Evolutionary conservation across 495 filamentous ascomycete species (phyloP), one percentile per base, ranked within the genome.

Genomic region (Penicillium nucicola): DNA sequence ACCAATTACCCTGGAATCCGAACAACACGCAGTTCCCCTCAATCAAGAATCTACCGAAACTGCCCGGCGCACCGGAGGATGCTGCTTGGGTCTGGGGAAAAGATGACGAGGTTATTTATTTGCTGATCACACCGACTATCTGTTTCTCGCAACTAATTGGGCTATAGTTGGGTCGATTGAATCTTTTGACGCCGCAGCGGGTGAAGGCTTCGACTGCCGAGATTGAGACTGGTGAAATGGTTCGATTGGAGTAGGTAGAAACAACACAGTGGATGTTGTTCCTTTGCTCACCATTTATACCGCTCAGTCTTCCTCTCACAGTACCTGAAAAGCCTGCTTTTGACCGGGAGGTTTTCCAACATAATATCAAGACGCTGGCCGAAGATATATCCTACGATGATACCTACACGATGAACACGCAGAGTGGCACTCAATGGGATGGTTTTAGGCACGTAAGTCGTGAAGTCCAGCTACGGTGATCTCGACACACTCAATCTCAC

Each of bases 381-480:
- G 59, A 66, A 25, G 69, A 64, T 19, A 35, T 77, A 6, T 72
- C 70, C 0, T 82, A 78, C 48, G 82, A 87, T 43, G 85, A 88
- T 54, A 70, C 80, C 32, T 83, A 87, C 46, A 70, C 69, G 3
- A 59, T 89, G 63, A 90, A 90, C 60, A 89, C 86, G 0, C 86
- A 90, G 58, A 79, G 78, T 56, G 78, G 81, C 15, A 84, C 82
- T 2, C 87, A 91, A 64, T 89, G 87, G 87, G 87, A 91, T 64
- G 83, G 84, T 18, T 82, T 89, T 43, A 66, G 83, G 44, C 85
- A 88, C 58, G 77, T 81, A 65, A 30, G 60, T 56, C n/a, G 22
- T 32, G 11, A n/a, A 25, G 9, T 11, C 12, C 25, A 18, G 5
- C 1, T 2, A 10, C 30, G 3, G 1, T 4, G 11, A 47, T 14